Conservation (phyloP, 2,329 filamentous ascomycete genomes). For the Alternaria gansuensis region DNA sequence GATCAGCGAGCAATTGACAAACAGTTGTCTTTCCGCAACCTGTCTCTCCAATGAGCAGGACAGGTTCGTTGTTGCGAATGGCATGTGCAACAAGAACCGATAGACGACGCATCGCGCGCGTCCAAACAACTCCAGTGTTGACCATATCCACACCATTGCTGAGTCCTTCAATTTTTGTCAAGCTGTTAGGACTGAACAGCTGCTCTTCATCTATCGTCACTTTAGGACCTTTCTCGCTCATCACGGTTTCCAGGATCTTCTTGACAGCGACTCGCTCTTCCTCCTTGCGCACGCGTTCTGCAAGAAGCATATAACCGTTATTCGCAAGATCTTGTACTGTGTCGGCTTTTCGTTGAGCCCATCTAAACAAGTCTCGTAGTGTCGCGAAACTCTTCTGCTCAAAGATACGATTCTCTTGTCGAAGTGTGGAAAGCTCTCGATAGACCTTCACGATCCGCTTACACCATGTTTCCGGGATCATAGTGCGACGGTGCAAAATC, state of each 20-base stretch:
- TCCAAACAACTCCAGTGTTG: constrained; percentile 78
- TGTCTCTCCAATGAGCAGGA: constrained; percentile 93
- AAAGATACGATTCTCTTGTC: constrained; percentile 90
- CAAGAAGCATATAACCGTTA: constrained; percentile 96
- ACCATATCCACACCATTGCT: constrained; percentile 38
- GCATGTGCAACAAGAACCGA: constrained; percentile 90
- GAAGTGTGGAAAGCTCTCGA: constrained; percentile 85
- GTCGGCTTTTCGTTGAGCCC: constrained; percentile 86
- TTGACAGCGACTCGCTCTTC: constrained; percentile 88
- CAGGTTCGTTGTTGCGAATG: constrained; percentile 88
- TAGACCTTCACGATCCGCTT: constrained; percentile 92
- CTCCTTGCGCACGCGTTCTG: constrained; percentile 89
- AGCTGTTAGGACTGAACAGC: constrained; percentile 69
- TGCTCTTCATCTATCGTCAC: constrained; percentile 77
- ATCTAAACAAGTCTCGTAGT: constrained; percentile 92
- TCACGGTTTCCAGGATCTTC: constrained; percentile 84
- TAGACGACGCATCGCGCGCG: constrained; percentile 88
- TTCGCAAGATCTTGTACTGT: constrained; percentile 86
- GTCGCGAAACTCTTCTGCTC: constrained; percentile 99
- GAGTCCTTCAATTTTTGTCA: constrained; percentile 48
- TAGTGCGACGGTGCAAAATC: constrained; percentile 87
- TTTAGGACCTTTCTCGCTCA: constrained; percentile 67
- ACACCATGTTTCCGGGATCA: constrained; percentile 91
- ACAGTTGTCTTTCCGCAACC: constrained; percentile 98
- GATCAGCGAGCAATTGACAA: constrained; percentile 88